A percentile compares a stretch with the other conserved stretches of the same genome.
Conservation (phyloP, 768 basidiomycete species). For the Termitomyces sp. region DNA sequence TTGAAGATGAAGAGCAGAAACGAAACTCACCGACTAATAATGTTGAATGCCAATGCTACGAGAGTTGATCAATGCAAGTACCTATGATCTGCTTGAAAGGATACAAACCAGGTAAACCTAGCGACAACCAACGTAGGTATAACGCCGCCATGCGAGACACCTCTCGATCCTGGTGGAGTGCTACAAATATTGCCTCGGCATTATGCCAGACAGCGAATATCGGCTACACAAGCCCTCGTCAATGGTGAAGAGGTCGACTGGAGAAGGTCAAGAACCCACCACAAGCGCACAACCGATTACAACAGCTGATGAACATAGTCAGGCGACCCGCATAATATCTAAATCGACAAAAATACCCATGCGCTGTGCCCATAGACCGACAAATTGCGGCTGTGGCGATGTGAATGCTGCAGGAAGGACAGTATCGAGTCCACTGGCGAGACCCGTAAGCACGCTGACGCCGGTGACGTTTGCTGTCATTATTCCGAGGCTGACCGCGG, state of each 20-base stretch:
- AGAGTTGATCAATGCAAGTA: background rate
- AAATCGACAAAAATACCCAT: slow-evolving; percentile 31
- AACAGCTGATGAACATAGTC: background rate
- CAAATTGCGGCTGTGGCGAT: slow-evolving; percentile 30
- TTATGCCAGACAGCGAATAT: background rate
- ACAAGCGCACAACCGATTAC: background rate
- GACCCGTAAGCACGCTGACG: slow-evolving; percentile 45
- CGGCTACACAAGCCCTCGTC: background rate
- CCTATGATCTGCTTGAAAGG: background rate
- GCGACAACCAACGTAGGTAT: slow-evolving; percentile 4
- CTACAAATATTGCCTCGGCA: slow-evolving; percentile 1
- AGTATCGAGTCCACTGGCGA: slow-evolving; percentile 64
- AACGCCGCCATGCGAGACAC: background rate
- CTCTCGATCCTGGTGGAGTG: slow-evolving; percentile 6
- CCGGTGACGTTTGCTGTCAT: slow-evolving; percentile 41
- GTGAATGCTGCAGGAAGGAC: slow-evolving; percentile 77
- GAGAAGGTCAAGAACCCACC: background rate
- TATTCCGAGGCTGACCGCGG: slow-evolving; percentile 50
- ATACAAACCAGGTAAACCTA: background rate
- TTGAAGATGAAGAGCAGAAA: background rate
- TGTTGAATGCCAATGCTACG: background rate
- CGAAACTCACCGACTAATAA: background rate
- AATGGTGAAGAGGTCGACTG: background rate
- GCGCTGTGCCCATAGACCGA: slow-evolving; percentile 67
- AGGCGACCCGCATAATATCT: background rate